These are phyloP conservation scores for Aspergillus funiculosus DNA, from an alignment of 495 filamentous ascomycete genomes.

Conservation along the genomic window DNA sequence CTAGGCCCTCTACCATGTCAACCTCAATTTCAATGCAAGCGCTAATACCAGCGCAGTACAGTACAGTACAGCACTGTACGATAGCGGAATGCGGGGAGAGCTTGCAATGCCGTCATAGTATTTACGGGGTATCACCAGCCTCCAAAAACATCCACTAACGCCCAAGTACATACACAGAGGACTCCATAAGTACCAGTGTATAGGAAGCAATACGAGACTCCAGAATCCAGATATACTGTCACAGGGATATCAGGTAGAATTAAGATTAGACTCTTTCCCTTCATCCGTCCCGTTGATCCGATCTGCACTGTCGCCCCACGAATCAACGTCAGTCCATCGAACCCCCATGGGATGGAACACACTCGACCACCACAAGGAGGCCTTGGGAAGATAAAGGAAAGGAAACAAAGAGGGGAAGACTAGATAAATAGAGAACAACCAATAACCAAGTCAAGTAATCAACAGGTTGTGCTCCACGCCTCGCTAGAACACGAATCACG, in stretches of 20 bases:
- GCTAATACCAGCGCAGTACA: not conserved
- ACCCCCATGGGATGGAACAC: too few relatives aligned
- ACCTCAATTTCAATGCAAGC: not conserved
- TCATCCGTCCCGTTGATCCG: conserved; percentile 24
- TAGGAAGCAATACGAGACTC: too few relatives aligned
- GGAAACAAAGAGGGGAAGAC: not conserved
- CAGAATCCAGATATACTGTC: too few relatives aligned
- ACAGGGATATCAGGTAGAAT: not conserved
- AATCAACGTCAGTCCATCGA: conserved; percentile 7
- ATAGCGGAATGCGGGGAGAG: conserved; percentile 16
- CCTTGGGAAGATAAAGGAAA: not conserved
- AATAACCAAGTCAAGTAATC: conserved; percentile 3
- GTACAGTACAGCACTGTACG: too few relatives aligned
- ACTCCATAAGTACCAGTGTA: not conserved
- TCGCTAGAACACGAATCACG: conserved; percentile 14
- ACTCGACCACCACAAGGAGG: too few relatives aligned
- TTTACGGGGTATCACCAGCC: too few relatives aligned
- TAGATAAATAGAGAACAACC: conserved; percentile 6
- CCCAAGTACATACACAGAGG: too few relatives aligned
- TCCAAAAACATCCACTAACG: too few relatives aligned
- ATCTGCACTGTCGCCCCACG: conserved; percentile 8
- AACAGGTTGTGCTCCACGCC: conserved; percentile 16
- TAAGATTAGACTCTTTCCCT: conserved; percentile 15
- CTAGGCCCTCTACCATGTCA: too few relatives aligned
- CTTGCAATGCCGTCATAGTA: too few relatives aligned